Evolutionary conservation across 306 rosid species (phyloP), one percentile per base, ranked within the genome.

Genomic region (Ormosia semicastrata): DNA sequence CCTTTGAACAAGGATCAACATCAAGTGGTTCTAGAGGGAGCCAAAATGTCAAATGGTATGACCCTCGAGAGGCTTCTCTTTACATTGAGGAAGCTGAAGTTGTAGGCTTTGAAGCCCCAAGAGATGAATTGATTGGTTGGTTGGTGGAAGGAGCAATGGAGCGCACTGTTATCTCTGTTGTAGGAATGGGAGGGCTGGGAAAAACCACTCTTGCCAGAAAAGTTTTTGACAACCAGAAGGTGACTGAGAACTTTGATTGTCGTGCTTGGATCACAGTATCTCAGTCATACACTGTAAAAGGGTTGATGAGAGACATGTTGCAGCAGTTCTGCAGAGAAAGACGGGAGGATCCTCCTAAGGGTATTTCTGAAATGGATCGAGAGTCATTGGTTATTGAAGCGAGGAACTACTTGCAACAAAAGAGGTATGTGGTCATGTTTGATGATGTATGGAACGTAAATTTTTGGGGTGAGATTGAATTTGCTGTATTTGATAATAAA

Each of bases 201-300:
- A 82, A 74, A 66, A 74, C 81, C 3, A 82, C 85, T 41, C 70
- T 82, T 32, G 81, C 76, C 11, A 82, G 12, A 6, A 46, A 46
- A 1, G 71, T 66, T 63, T 81, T 39, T 54, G 40, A 72, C 14
- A 8, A 15, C 0, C 24, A 24, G 24, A 24, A 24, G 24, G 13
- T 66, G 8, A 8, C 14, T 3, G 14, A 1, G 0, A 15, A 34
- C 18, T 81, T 81, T 4, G 36, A 66, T 0, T 53, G 9, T 7
- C 41, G 18, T 54, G 71, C 32, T 7, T 34, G 40, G 63, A 43
- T 81, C 54, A 65, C 43, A 6, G 85, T 81, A 2, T 81, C 85
- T 44, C 63, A 66, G 2, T 54, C 70, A 2, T 43, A 66, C 40
- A 43, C 5, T 4, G 6, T 43, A 3, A 34, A 73, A 40, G 36